Evolutionary conservation across 2,329 filamentous ascomycete genomes (phyloP).

Genomic region (Daldinia sp.): DNA sequence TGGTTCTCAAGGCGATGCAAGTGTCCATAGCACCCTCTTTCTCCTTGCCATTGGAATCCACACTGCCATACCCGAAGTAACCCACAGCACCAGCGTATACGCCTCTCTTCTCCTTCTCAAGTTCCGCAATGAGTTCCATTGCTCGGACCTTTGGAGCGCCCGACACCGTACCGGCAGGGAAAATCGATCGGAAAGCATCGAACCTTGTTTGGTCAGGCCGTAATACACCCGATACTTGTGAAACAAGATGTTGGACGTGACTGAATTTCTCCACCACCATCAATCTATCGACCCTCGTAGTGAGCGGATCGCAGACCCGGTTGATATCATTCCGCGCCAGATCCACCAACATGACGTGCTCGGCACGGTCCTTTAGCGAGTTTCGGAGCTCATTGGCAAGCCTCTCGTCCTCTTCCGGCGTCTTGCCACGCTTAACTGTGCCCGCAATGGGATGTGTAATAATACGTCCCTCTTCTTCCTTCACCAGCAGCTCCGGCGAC

Average conservation of each 20-base stretch:
- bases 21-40: constrained; percentile 93
- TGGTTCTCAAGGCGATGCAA: constrained; percentile 84
- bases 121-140: constrained; percentile 96
- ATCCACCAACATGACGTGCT: constrained; percentile 98
- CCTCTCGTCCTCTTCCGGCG: constrained; percentile 81
- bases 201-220: constrained; percentile 87
- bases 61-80: constrained; percentile 89
- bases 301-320: constrained; percentile 89
- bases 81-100: constrained; percentile 96
- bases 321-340: constrained; percentile 97
- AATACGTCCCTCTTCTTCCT: constrained; percentile 85
- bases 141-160: constrained; percentile 95
- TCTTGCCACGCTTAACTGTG: constrained; percentile 88
- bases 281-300: constrained; percentile 89
- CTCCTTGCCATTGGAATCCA: constrained; percentile 71
- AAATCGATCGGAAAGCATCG: constrained; percentile 95
- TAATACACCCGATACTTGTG: constrained; percentile 92
- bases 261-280: constrained; percentile 97
- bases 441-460: constrained; percentile 98
- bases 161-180: constrained; percentile 95
- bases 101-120: constrained; percentile 93
- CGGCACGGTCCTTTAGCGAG: constrained; percentile 90
- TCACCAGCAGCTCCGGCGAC: constrained; percentile 93
- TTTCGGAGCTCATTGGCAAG: constrained; percentile 81
- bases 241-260: constrained; percentile 97